Evolutionary conservation across 208 protist species (phyloP), one percentile per base, ranked within the genome.

Genomic region (Leptomonas pyrrhocoris): DNA sequence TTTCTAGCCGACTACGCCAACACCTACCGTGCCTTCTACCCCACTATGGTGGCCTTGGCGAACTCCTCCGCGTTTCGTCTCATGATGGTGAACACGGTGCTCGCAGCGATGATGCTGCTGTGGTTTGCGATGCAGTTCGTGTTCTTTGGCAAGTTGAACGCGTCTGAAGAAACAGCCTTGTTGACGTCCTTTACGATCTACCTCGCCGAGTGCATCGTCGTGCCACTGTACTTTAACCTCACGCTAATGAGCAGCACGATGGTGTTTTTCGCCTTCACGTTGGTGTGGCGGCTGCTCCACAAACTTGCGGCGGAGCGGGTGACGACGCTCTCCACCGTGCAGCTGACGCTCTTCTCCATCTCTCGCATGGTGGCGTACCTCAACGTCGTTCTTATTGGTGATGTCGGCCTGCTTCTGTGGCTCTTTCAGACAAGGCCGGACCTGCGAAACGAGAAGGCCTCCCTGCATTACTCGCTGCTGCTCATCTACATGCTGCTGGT

Each of bases 81-180:
- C 53, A 38, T 90, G 16, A 54, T 76, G 13, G 73, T 83, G 13
- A 93, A 91, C 62, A 40, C 49, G 2, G 73, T 81, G 13, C 50
- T 93, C 21, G 79, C 80, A 5, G 28, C 59, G 9, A 45, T 66
- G 2, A 15, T 85, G 42, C 15, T 83, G 45, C 21, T 88, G 18
- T 93, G 83, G 81, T 46, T 80, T 38, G 15, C 84, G 21, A 36
- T 81, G 18, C 70, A 80, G 19, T 36, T 19, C 1, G 40, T 80
- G 49, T 96, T 94, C 72, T 96, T 96, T 76, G 91, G 91, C 36
- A 58, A 46, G 51, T 70, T 94, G 50, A 86, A 71, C 55, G 51
- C 64, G 4, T 57, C 74, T 2, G 88, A 96, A 72, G 48, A 53
- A 34, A 70, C 73, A 19, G 66, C 78, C 18, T 45, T 92, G 50